These are phyloP conservation scores for Paecilomyces variotii DNA, from an alignment of 2,329 filamentous ascomycete species.

Conservation along the genomic window DNA sequence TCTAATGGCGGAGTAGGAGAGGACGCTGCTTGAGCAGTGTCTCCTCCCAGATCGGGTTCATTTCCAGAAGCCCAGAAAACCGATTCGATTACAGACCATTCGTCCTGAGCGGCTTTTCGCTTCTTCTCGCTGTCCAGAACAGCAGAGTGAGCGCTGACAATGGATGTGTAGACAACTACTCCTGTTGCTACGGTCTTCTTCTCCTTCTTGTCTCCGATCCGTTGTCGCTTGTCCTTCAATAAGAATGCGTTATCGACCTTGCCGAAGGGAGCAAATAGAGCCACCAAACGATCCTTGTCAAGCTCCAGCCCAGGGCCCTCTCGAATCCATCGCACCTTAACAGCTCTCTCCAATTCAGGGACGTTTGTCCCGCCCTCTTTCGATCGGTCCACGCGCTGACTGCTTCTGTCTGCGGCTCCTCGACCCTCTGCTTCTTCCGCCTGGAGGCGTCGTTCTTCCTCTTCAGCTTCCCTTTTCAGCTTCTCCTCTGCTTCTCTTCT, in stretches of 20 bases:
- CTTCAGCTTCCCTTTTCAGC: conserved; percentile 37
- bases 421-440: conserved; percentile 39
- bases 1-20: conserved; percentile 15
- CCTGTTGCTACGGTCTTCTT: conserved; percentile 46
- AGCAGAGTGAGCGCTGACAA: conserved; percentile 51
- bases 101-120: conserved; percentile 19
- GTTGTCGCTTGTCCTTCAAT: conserved; percentile 50
- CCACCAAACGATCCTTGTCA: conserved; percentile 39
- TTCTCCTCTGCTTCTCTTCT: conserved; percentile 42
- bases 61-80: conserved; percentile 48
- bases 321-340: conserved; percentile 50
- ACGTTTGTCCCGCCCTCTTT: conserved; percentile 35
- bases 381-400: conserved; percentile 24
- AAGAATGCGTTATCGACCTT: conserved; percentile 48
- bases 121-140: conserved; percentile 43
- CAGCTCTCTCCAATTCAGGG: conserved; percentile 48
- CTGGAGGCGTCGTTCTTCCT: conserved; percentile 26
- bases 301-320: conserved; percentile 40
- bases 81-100: conserved; percentile 45
- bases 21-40: conserved; percentile 7
- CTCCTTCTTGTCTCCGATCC: conserved; percentile 41
- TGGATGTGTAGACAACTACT: conserved; percentile 49
- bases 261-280: conserved; percentile 48
- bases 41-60: conserved; percentile 40
- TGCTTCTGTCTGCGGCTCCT: conserved; percentile 25